Conservation (phyloP, 2,329 filamentous ascomycete species). For the Akanthomyces lecanii region DNA sequence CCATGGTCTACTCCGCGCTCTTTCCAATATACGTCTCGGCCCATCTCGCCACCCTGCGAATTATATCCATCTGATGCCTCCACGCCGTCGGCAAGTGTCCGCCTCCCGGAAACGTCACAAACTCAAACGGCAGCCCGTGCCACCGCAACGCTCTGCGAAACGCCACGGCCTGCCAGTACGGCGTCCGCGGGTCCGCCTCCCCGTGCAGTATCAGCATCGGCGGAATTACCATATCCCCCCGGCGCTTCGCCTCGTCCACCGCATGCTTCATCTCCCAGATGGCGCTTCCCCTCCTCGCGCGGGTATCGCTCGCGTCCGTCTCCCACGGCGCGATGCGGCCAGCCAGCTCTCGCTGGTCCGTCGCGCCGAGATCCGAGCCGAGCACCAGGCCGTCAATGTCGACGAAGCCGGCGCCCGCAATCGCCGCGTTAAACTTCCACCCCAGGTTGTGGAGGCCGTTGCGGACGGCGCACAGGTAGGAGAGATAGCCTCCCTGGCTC, state of each 20-base stretch:
- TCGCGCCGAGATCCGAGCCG: slow-evolving; percentile 24
- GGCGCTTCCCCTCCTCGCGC: neutral
- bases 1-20: too few relatives aligned
- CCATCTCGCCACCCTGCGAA: slow-evolving; percentile 17
- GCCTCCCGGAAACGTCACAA: slow-evolving; percentile 33
- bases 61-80: slow-evolving; percentile 26
- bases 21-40: neutral
- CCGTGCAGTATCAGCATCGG: slow-evolving; percentile 26
- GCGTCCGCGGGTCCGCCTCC: slow-evolving; percentile 30
- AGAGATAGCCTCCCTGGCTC: slow-evolving; percentile 36
- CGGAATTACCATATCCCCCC: slow-evolving; percentile 15
- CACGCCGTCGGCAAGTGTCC: slow-evolving; percentile 28
- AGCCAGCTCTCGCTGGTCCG: slow-evolving; percentile 19
- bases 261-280: slow-evolving; percentile 13
- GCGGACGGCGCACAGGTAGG: slow-evolving; percentile 33
- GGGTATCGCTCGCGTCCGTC: neutral
- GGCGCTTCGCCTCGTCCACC: slow-evolving; percentile 2
- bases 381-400: slow-evolving; percentile 34
- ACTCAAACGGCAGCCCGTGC: slow-evolving; percentile 28
- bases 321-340: slow-evolving; percentile 31
- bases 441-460: slow-evolving; percentile 30
- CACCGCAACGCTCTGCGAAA: slow-evolving; percentile 29
- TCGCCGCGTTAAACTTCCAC: slow-evolving; percentile 34
- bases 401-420: slow-evolving; percentile 34
- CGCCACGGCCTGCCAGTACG: slow-evolving; percentile 30